A percentile compares a stretch with the other conserved stretches of the same genome.
phyloP scores from a whole-genome alignment of 768 basidiomycete genomes.

The Pleurotus sapidus region DNA sequence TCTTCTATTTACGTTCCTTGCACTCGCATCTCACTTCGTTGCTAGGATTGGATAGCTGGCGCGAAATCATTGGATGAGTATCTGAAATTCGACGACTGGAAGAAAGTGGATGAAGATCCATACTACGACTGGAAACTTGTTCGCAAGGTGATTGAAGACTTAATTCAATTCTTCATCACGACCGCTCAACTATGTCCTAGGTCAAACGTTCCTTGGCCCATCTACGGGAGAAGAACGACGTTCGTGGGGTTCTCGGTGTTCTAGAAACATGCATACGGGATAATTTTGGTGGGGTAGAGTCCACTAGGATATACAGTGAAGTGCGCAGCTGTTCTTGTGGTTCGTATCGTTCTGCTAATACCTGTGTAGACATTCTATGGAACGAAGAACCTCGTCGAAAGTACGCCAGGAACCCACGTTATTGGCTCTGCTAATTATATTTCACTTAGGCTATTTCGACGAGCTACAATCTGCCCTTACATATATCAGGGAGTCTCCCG shows the following conservation, averaged over 20 bases:
- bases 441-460: slow-evolving; percentile 59
- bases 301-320: slow-evolving; percentile 80
- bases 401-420: slow-evolving; percentile 33
- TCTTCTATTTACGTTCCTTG: slow-evolving; percentile 9
- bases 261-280: slow-evolving; percentile 87
- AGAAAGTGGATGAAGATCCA: slow-evolving; percentile 78
- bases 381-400: slow-evolving; percentile 87
- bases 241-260: slow-evolving; percentile 82
- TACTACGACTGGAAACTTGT: slow-evolving; percentile 93
- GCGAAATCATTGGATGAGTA: slow-evolving; percentile 79
- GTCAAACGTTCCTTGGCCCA: slow-evolving; percentile 72
- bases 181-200: slow-evolving; percentile 24
- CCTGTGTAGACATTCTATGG: slow-evolving; percentile 77
- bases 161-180: neutral
- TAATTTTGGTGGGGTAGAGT: slow-evolving; percentile 94
- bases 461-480: slow-evolving; percentile 77
- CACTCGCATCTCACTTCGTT: neutral
- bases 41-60: slow-evolving; percentile 82
- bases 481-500: slow-evolving; percentile 71
- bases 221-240: slow-evolving; percentile 75
- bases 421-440: slow-evolving; percentile 3
- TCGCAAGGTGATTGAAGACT: slow-evolving; percentile 46
- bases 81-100: slow-evolving; percentile 90
- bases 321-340: slow-evolving; percentile 46
- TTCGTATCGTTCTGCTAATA: slow-evolving; percentile 13